Base-by-base conservation (phyloP, 805 yeast species). In the Cyberlindnera mycetangii region DNA sequence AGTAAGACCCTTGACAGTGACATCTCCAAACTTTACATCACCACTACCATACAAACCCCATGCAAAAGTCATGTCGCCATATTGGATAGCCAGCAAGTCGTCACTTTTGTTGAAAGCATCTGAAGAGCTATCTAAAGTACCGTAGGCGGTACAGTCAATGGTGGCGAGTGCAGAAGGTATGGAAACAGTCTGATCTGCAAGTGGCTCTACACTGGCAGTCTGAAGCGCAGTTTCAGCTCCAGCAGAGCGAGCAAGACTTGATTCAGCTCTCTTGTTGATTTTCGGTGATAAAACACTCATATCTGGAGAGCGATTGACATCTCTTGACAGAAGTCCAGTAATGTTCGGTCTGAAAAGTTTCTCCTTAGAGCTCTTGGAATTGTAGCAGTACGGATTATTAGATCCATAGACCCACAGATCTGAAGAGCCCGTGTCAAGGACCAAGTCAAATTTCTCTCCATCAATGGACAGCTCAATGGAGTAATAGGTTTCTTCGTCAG, bases 21-120 rank as follows among this genome's bases (percentile, higher is more conserved):
- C 59, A 33, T 70, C 76, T 37, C 76, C 77, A 43, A 86, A 55
- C 0, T 52, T 39, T 9, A 88, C 69, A 32, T 69, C 68, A 54
- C 87, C 96, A 31, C 66, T 61, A n/a, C 86, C 93, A 79, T 81
- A 81, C 9, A 51, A 48, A 11, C 86, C 87, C 10, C 58, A 51
- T 10, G 80, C 81, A 48, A 63, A 71, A 7, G 72, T 62, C 19
- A 68, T 67, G 50, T 78, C 83, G 14, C 73, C 73, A 56, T 79
- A 79, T 39, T 58, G 50, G 48, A 74, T 72, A 24, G 48, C 51
- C 48, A 72, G 75, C 9, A 61, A 49, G 37, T 64, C 28, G 14
- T 25, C 28, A 10, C n/a, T 62, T 16, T 61, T 52, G 4, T 46
- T 22, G 50, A 54, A 64, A 8, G 58, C 45, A 2, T 59, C 48